Evolutionary conservation across 2,329 filamentous ascomycete species (phyloP).

Genomic region (Canariomyces notabilis): DNA sequence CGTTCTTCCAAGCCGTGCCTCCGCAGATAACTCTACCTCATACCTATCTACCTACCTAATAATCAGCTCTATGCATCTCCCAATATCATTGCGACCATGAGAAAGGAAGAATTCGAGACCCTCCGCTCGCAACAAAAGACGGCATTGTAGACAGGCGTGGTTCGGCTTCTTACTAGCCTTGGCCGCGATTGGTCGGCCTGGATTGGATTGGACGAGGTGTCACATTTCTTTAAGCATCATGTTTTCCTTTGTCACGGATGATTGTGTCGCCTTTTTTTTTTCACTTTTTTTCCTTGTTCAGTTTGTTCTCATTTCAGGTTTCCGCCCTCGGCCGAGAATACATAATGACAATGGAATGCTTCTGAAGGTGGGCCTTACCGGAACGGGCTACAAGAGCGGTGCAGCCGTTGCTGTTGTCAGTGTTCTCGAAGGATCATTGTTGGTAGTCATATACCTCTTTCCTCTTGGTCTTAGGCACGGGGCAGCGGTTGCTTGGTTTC

Average conservation of each 20-base stretch:
- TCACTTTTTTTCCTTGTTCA: neutral
- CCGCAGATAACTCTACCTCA: constrained; percentile 8
- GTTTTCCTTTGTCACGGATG: neutral
- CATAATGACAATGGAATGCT: too few species aligned
- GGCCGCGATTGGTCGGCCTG: constrained; percentile 6
- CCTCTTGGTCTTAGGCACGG: neutral
- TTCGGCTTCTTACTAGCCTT: constrained; percentile 3
- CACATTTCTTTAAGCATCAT: too few species aligned
- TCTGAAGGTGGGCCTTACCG: too few species aligned
- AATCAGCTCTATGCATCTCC: constrained; percentile 12
- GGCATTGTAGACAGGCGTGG: constrained; percentile 17
- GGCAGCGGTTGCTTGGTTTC: too few species aligned
- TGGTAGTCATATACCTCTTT: neutral
- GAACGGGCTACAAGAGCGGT: too few species aligned
- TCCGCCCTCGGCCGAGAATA: too few species aligned
- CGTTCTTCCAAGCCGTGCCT: constrained; percentile 7
- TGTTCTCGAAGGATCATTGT: neutral
- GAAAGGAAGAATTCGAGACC: too few species aligned
- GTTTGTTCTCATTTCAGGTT: neutral
- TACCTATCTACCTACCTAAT: constrained; percentile 15
- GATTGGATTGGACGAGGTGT: too few species aligned
- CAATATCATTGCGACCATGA: too few species aligned
- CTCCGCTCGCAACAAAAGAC: constrained; percentile 16
- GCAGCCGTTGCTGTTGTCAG: neutral
- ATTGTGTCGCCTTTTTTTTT: constrained; percentile 3